phyloP scores from a whole-genome alignment of 192 early-diverging fungal species.

The Podochytrium sp. region DNA sequence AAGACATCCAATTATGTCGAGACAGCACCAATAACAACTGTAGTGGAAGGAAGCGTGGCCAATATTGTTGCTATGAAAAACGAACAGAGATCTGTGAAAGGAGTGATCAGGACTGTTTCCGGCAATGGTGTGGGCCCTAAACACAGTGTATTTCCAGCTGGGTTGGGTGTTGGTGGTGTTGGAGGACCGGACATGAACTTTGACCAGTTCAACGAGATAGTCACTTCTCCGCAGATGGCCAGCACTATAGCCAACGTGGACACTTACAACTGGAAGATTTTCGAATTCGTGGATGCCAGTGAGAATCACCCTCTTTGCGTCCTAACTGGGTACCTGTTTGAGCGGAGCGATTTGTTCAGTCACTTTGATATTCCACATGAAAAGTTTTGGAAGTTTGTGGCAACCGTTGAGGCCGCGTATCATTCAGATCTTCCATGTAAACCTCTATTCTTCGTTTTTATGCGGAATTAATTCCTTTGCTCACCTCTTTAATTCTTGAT shows the following conservation, averaged over 20 bases:
- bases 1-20: too few relatives aligned
- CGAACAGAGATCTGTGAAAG: neutral
- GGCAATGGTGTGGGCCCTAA: neutral
- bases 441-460: conserved; percentile 9
- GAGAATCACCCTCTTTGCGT: conserved; percentile 31
- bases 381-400: conserved; percentile 49
- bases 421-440: conserved; percentile 56
- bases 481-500: neutral
- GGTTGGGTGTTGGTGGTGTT: too few relatives aligned
- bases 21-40: neutral
- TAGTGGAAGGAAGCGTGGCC: neutral
- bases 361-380: conserved; percentile 45
- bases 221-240: conserved; percentile 28
- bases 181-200: neutral
- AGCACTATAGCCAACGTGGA: conserved; percentile 21
- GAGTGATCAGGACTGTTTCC: neutral
- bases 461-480: neutral
- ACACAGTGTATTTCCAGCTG: too few relatives aligned
- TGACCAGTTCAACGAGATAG: conserved; percentile 23
- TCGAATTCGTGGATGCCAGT: conserved; percentile 43
- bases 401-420: conserved; percentile 51
- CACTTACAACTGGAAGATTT: conserved; percentile 53
- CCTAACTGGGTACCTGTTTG: conserved; percentile 46
- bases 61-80: conserved; percentile 10
- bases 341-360: conserved; percentile 43